These are phyloP conservation scores for Cryptococcus deneoformans DNA, from an alignment of 1,284 basidiomycete species.

Conservation along the genomic window DNA sequence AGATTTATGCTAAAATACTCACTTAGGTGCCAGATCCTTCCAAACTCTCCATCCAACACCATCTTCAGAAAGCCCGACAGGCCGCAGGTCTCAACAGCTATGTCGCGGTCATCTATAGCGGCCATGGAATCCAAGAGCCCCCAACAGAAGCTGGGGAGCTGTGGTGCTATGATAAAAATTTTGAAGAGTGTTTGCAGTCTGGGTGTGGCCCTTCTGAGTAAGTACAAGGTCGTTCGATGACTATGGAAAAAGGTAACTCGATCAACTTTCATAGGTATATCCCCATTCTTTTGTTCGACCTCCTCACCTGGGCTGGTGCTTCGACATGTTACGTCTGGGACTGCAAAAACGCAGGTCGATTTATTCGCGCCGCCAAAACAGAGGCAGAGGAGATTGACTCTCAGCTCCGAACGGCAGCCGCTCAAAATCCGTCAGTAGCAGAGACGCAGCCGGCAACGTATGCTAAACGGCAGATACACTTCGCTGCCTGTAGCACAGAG, in stretches of 20 bases:
- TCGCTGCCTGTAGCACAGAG: conserved; percentile 35
- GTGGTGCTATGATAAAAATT: conserved; percentile 38
- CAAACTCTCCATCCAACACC: conserved; percentile 30
- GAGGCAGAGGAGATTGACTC: conserved; percentile 39
- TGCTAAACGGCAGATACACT: conserved; percentile 33
- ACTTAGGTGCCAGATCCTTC: conserved; percentile 33
- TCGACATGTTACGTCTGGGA: conserved; percentile 41
- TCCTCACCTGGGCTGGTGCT: conserved; percentile 36
- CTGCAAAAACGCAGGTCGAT: conserved; percentile 31
- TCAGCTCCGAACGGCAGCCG: conserved; percentile 29
- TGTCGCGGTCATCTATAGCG: conserved; percentile 31
- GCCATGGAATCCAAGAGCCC: conserved; percentile 41
- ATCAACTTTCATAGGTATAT: conserved; percentile 27
- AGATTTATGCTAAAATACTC: not conserved
- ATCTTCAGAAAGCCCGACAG: conserved; percentile 28
- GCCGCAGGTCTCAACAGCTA: conserved; percentile 32
- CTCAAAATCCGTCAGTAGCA: conserved; percentile 23
- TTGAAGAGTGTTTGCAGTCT: conserved; percentile 32
- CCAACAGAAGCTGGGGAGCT: conserved; percentile 41
- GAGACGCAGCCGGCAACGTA: conserved; percentile 31
- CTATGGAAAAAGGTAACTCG: not conserved
- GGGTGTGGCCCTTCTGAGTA: conserved; percentile 35
- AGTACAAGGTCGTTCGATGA: conserved; percentile 1
- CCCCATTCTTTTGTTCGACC: conserved; percentile 37
- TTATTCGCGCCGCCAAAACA: conserved; percentile 28